These are phyloP conservation scores for Rubia yunnanensis DNA, from an alignment of 257 asterid species.

Conservation along the genomic window DNA sequence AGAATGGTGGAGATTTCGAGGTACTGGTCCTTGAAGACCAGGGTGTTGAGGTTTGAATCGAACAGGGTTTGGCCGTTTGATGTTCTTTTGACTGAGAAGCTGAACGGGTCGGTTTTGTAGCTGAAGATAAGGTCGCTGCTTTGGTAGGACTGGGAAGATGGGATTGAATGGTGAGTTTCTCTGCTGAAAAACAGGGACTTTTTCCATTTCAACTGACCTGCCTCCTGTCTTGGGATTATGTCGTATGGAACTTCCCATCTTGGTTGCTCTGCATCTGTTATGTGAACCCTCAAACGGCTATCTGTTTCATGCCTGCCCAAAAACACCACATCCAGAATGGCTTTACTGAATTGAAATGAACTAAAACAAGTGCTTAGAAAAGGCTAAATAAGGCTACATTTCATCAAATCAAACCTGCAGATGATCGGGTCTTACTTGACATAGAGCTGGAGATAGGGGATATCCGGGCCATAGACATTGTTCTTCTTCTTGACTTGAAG, in stretches of 20 bases:
- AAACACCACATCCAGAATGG: too few relatives aligned
- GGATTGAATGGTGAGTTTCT: slow-evolving; percentile 18
- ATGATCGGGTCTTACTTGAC: slow-evolving; percentile 50
- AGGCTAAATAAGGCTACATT: too few relatives aligned
- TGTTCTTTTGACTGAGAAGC: slow-evolving; percentile 56
- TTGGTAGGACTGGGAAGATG: slow-evolving; percentile 33
- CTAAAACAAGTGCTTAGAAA: too few relatives aligned
- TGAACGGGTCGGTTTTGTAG: slow-evolving; percentile 66
- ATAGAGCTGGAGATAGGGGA: slow-evolving; percentile 71
- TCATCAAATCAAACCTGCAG: too few relatives aligned
- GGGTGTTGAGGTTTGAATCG: slow-evolving; percentile 32
- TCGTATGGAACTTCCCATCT: slow-evolving; percentile 96
- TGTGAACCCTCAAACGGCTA: slow-evolving; percentile 67
- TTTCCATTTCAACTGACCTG: slow-evolving; percentile 36
- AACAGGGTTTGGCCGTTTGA: slow-evolving; percentile 76
- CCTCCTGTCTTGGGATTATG: slow-evolving; percentile 56
- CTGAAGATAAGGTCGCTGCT: slow-evolving; percentile 59
- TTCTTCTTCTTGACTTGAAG: slow-evolving; percentile 71
- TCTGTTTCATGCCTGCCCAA: slow-evolving; percentile 85
- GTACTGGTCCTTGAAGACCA: slow-evolving; percentile 93
- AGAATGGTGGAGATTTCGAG: slow-evolving; percentile 74
- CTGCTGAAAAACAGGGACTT: slow-evolving; percentile 23
- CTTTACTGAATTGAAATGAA: too few relatives aligned
- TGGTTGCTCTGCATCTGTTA: slow-evolving; percentile 66
- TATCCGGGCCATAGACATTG: slow-evolving; percentile 69